Evolutionary conservation across 148 eudicot species (phyloP).

Genomic region (Silene uniflora): DNA sequence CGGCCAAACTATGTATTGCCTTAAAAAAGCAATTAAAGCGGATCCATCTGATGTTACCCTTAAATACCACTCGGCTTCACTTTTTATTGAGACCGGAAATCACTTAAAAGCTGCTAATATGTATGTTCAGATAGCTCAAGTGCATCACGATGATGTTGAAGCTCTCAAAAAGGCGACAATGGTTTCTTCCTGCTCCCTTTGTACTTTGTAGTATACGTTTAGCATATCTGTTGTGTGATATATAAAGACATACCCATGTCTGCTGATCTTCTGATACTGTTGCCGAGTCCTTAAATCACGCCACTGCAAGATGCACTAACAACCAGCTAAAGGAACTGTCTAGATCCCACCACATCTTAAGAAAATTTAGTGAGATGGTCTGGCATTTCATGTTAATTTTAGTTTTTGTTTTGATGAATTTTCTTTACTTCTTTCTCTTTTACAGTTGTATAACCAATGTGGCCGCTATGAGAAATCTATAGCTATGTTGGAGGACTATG

Average conservation of each 20-base stretch:
- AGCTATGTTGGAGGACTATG: constrained; percentile 53
- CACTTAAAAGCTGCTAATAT: constrained; percentile 74
- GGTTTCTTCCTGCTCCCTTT: constrained; percentile 37
- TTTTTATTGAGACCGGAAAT: constrained; percentile 53
- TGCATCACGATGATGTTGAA: constrained; percentile 54
- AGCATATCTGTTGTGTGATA: neutral
- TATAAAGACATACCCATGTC: neutral
- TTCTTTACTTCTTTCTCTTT: constrained; percentile 1
- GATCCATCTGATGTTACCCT: constrained; percentile 71
- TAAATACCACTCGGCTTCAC: constrained; percentile 53
- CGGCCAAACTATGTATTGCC: constrained; percentile 64
- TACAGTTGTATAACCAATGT: constrained; percentile 63
- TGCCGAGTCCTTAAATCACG: neutral
- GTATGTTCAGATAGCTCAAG: constrained; percentile 58
- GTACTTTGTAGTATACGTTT: constrained; percentile 11
- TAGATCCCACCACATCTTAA: neutral
- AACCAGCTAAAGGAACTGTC: neutral
- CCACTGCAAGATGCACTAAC: neutral
- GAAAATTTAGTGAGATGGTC: neutral
- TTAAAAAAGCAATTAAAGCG: constrained; percentile 70
- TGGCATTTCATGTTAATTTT: neutral
- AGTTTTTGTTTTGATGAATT: neutral
- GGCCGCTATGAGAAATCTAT: constrained; percentile 53
- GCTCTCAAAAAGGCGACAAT: constrained; percentile 56
- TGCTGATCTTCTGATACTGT: neutral